Evolutionary conservation across 257 asterid genomes (phyloP).

Genomic region (Fraxinus anomala): DNA sequence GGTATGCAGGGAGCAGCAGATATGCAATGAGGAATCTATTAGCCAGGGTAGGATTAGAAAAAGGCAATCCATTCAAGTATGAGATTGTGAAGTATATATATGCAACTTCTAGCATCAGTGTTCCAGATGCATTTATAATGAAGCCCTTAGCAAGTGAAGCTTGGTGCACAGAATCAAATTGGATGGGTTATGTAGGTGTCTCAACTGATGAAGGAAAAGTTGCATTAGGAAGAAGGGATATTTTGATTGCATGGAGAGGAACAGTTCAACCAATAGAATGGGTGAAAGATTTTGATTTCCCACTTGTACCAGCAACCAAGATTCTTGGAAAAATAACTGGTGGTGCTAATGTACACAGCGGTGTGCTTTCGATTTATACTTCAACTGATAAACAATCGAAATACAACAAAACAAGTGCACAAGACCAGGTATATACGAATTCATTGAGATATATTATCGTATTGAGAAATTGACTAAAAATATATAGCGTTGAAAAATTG

Average conservation of each 20-base stretch:
- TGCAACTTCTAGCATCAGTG: constrained; percentile 42
- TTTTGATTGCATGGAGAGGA: constrained; percentile 71
- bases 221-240: constrained; percentile 63
- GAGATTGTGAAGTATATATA: constrained; percentile 45
- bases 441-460: not conserved
- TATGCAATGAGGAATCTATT: constrained; percentile 38
- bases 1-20: constrained; percentile 34
- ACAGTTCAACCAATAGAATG: constrained; percentile 46
- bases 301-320: constrained; percentile 33
- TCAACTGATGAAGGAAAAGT: constrained; percentile 60
- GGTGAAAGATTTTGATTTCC: constrained; percentile 54
- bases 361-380: constrained; percentile 41
- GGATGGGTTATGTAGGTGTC: constrained; percentile 64
- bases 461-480: no score
- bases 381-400: constrained; percentile 24
- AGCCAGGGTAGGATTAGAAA: constrained; percentile 35
- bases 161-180: constrained; percentile 42
- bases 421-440: constrained; percentile 40
- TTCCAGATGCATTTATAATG: constrained; percentile 45
- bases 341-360: constrained; percentile 33
- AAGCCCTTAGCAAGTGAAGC: constrained; percentile 34
- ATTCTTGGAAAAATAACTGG: constrained; percentile 30
- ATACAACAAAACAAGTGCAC: constrained; percentile 37
- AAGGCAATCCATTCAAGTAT: constrained; percentile 43
- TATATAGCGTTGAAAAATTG: no score